Evolutionary conservation across 805 yeast genomes (phyloP), one percentile per base, ranked within the genome.

Genomic region (Diddensiella transvaalensis): DNA sequence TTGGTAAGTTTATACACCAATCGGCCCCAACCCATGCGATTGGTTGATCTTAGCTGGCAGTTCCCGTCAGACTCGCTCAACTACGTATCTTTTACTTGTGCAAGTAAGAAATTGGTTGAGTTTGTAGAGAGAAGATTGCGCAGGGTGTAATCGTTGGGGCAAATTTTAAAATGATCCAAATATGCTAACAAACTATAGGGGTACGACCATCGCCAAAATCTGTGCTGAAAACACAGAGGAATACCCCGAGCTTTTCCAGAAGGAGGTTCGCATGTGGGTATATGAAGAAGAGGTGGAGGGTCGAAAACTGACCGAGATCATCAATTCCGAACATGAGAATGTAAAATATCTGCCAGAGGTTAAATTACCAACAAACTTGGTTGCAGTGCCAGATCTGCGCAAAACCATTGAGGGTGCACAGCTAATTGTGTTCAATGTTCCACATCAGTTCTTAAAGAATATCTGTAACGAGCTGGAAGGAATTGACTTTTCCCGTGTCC

Each of bases 171-270:
- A 26, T 26, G 32, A 26, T 26, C 32, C 13, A 26, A 26, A 8
- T 26, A 26, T 8, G 32, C 8, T 26, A 8, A 26, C 13, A 18
- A 18, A 32, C n/a, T n/a, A n/a, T 29, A 61, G 65, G 86, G 99
- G 99, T 56, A 88, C 96, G 33, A 91, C 98, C 17, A 89, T 93
- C 47, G 97, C 98, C 54, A 91, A 93, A 68, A 88, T 91, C 40
- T 83, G 89, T 22, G 89, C 97, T 33, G 98, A 93, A 69, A 90
- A 89, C 67, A 75, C 90, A 38, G 75, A 75, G 17, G 79, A 78
- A 54, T 78, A 87, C 68, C 83, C 90, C 35, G 75, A 80, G 33
- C 70, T 87, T 61, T 93, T 93, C 68, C 76, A 80, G 51, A 72
- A 71, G 52, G 72, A 78, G 48, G 97, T 93, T 36, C 82, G 84